These are phyloP conservation scores for Penicillium sp. DNA, from an alignment of 2,329 filamentous ascomycete genomes.

Conservation along the genomic window DNA sequence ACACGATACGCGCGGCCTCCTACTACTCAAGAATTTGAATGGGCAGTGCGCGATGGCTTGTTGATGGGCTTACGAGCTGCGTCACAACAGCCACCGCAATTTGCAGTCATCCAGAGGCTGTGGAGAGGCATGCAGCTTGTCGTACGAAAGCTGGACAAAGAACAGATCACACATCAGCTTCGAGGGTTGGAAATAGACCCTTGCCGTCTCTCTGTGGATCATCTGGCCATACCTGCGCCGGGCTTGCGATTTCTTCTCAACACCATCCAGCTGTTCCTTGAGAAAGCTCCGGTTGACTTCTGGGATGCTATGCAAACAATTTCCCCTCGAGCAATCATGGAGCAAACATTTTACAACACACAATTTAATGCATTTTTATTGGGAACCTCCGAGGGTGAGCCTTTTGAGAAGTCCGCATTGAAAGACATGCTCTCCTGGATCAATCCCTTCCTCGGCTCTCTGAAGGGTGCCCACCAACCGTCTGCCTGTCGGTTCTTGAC, in stretches of 20 bases:
- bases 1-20: slow-evolving; percentile 64
- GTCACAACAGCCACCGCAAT: slow-evolving; percentile 54
- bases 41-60: slow-evolving; percentile 76
- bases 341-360: slow-evolving; percentile 75
- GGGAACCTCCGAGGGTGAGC: slow-evolving; percentile 54
- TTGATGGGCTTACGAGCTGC: slow-evolving; percentile 65
- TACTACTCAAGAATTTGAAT: slow-evolving; percentile 76
- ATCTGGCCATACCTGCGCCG: slow-evolving; percentile 63
- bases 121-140: slow-evolving; percentile 78
- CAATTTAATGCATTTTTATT: slow-evolving; percentile 59
- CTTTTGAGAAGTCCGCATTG: slow-evolving; percentile 57
- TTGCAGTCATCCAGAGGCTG: slow-evolving; percentile 64
- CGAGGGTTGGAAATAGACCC: slow-evolving; percentile 74
- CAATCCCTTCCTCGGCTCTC: slow-evolving; percentile 71
- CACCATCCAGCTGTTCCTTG: slow-evolving; percentile 68
- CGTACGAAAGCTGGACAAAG: slow-evolving; percentile 68
- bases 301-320: slow-evolving; percentile 86
- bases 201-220: slow-evolving; percentile 60
- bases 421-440: slow-evolving; percentile 73
- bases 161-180: slow-evolving; percentile 74
- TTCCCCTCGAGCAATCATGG: slow-evolving; percentile 75
- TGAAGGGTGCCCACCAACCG: slow-evolving; percentile 72
- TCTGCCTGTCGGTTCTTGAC: slow-evolving; percentile 79
- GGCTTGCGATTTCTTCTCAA: slow-evolving; percentile 69
- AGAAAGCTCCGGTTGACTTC: slow-evolving; percentile 74